A percentile compares a stretch with the other conserved stretches of the same genome.
Evolutionary conservation across 768 basidiomycete genomes (phyloP).

Genomic region (Trametes gibbosa): DNA sequence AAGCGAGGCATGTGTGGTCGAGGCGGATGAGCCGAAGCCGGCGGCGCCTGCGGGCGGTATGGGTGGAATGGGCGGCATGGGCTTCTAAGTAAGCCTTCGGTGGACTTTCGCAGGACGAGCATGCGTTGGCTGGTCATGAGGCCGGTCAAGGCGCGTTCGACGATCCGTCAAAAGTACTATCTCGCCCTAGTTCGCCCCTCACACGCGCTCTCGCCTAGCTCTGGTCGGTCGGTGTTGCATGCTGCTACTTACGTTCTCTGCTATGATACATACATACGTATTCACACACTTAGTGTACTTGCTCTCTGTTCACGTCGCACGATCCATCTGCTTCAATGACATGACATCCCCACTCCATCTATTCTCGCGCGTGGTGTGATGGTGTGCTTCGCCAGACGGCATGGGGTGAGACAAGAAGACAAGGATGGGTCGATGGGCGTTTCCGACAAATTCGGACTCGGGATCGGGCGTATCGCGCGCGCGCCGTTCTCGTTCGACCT

Average conservation of each 20-base stretch:
- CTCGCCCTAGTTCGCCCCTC: too few species aligned
- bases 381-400: neutral
- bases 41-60: conserved; percentile 57
- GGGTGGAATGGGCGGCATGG: conserved; percentile 46
- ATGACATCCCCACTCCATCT: conserved; percentile 1
- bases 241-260: neutral
- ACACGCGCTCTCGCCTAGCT: neutral
- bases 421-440: neutral
- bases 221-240: neutral
- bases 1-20: conserved; percentile 89
- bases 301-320: neutral
- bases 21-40: conserved; percentile 79
- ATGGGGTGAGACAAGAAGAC: neutral
- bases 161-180: neutral
- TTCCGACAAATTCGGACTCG: conserved; percentile 2
- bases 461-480: neutral
- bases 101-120: too few species aligned
- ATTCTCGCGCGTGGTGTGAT: neutral
- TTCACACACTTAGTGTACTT: neutral
- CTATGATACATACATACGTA: neutral
- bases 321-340: neutral
- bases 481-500: neutral
- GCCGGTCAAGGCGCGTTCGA: too few species aligned
- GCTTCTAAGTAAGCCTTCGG: conserved; percentile 7
- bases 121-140: too few species aligned